Evolutionary conservation across 495 filamentous ascomycete genomes (phyloP).

Genomic region (Thozetella sp.): DNA sequence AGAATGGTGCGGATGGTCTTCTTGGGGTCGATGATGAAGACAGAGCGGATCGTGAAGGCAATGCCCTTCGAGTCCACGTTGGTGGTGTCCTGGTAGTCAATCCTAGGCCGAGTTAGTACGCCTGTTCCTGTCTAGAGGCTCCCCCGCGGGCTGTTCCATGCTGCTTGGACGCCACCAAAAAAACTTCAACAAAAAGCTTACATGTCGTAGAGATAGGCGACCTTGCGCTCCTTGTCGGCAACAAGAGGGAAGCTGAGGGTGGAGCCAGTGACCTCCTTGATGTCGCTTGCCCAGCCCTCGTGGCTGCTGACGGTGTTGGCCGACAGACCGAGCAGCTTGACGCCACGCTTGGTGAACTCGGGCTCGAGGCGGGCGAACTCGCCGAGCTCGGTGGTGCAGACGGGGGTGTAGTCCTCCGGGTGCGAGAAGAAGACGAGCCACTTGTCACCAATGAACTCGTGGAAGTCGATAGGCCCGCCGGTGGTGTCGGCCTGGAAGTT

Average conservation of each 20-base stretch:
- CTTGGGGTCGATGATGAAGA: constrained; percentile 98
- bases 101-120: constrained; percentile 43
- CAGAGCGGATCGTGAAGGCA: constrained; percentile 97
- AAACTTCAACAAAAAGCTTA: too few relatives aligned
- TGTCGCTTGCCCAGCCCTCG: constrained; percentile 89
- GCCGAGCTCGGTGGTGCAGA: constrained; percentile 98
- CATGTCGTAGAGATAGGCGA: constrained; percentile 95
- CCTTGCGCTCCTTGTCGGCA: constrained; percentile 92
- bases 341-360: constrained; percentile 90
- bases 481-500: constrained; percentile 95
- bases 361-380: constrained; percentile 96
- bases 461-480: constrained; percentile 90
- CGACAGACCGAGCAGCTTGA: constrained; percentile 94
- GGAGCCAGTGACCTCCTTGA: constrained; percentile 85
- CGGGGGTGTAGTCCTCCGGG: constrained; percentile 91
- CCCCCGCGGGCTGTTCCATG: too few relatives aligned
- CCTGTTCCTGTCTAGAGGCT: background rate
- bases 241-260: constrained; percentile 93
- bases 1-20: constrained; percentile 97
- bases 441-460: constrained; percentile 91
- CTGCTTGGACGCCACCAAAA: too few relatives aligned
- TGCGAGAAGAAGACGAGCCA: constrained; percentile 98
- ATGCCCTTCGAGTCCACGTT: constrained; percentile 97
- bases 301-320: constrained; percentile 74
- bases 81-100: constrained; percentile 74